phyloP scores from a whole-genome alignment of 2,329 filamentous ascomycete genomes.

The Cladophialophora exuberans region DNA sequence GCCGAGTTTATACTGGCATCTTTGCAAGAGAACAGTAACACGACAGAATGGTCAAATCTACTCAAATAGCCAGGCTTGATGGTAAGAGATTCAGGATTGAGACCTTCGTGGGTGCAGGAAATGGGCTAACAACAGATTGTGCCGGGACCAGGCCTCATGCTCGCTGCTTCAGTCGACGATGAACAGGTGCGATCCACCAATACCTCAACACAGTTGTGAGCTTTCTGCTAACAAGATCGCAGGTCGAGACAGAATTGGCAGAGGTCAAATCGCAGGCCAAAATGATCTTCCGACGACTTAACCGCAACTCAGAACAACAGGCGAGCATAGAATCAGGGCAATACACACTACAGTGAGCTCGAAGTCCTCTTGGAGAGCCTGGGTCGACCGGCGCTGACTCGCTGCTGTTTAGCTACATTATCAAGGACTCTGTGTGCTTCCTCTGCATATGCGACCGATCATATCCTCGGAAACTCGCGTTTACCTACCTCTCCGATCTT shows the following conservation, averaged over 20 bases:
- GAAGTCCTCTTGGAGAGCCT: not conserved
- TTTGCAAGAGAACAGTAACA: not conserved
- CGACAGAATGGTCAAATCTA: not conserved
- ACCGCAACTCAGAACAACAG: constrained; percentile 84
- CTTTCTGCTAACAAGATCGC: not conserved
- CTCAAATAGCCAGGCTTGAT: constrained; percentile 3
- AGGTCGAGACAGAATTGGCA: constrained; percentile 73
- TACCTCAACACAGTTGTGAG: not conserved
- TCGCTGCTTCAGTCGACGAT: constrained; percentile 93
- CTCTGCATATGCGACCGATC: constrained; percentile 90
- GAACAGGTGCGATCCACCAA: constrained; percentile 61
- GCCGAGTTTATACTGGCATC: not conserved
- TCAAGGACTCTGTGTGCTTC: constrained; percentile 83
- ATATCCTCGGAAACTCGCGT: constrained; percentile 96
- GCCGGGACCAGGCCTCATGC: constrained; percentile 92
- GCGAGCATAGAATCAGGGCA: constrained; percentile 85
- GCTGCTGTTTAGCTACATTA: constrained; percentile 68
- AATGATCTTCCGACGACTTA: constrained; percentile 84
- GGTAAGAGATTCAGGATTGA: too few relatives aligned
- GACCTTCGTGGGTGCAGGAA: too few relatives aligned
- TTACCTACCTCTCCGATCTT: constrained; percentile 95
- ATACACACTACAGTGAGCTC: constrained; percentile 82
- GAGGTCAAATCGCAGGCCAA: constrained; percentile 92
- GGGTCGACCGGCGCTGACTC: not conserved
- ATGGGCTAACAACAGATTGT: too few relatives aligned